Evolutionary conservation across 768 basidiomycete species (phyloP), one percentile per base, ranked within the genome.

Genomic region (Leccinum imitatum): DNA sequence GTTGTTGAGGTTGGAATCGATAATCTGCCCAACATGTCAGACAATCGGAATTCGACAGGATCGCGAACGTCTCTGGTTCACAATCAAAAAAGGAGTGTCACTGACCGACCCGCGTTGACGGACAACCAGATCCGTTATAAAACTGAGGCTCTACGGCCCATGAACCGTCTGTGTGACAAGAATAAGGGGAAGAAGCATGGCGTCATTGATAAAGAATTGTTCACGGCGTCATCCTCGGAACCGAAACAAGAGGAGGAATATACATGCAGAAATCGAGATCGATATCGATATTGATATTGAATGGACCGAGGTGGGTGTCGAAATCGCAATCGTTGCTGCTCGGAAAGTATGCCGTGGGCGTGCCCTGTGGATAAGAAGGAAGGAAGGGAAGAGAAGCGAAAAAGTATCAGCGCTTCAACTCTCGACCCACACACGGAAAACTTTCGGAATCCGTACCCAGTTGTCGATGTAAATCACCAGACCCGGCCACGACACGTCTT

Each of bases 201-300:
- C 4, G 14, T 50, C 3, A 4, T 19, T 27, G 8, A 53, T 8
- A 27, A n/a, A n/a, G 37, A n/a, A 10, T 44, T 5, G n/a, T n/a
- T 14, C 46, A 21, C 33, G 13, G 17, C 21, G 4, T 6, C 44
- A 14, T 15, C 14, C 19, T 11, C n/a, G 17, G 17, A 13, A 50
- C 35, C 11, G 2, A 39, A 6, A 35, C 5, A n/a, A n/a, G n/a
- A 3, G 17, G 10, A 8, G 9, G 46, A 21, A n/a, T 30, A 11
- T 30, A 60, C 71, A 7, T 21, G 73, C 70, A 73, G 50, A 71
- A 71, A 41, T 68, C 67, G 9, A 71, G 65, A 64, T 90, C 84
- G 64, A 91, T 85, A 60, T 89, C 76, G n/a, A n/a, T n/a, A n/a
- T n/a, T n/a, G 58, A 89, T 89, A 61, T 83, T 85, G 66, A 27